A percentile compares a stretch with the other conserved stretches of the same genome.
These are phyloP conservation scores for Fusarium austroafricanum DNA, from an alignment of 2,329 filamentous ascomycete genomes.

Conservation along the genomic window DNA sequence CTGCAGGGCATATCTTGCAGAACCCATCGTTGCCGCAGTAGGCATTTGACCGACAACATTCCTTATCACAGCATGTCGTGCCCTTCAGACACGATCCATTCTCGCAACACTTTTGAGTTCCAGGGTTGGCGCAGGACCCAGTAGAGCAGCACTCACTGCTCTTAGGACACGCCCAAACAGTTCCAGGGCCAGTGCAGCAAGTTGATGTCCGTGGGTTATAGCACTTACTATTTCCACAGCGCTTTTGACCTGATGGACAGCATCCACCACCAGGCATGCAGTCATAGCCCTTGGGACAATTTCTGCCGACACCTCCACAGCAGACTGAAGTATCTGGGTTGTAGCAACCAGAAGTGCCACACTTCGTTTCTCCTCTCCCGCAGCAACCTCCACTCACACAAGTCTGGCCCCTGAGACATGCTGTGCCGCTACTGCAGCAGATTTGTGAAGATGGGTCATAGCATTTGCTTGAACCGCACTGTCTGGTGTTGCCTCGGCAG, in stretches of 20 bases:
- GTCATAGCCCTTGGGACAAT: slow-evolving; percentile 4
- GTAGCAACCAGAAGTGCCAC: slow-evolving; percentile 1
- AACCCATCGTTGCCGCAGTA: slow-evolving; percentile 12
- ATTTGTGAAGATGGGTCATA: neutral
- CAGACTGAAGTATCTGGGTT: neutral
- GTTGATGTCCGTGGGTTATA: slow-evolving; percentile 4
- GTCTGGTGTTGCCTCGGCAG: neutral
- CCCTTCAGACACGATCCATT: neutral
- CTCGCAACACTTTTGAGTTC: slow-evolving; percentile 6
- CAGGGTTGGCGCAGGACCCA: neutral
- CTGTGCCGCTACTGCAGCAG: neutral
- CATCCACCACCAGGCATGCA: slow-evolving; percentile 14
- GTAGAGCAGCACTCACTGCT: neutral
- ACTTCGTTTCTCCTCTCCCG: neutral
- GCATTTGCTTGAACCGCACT: slow-evolving; percentile 1
- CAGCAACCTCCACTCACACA: slow-evolving; percentile 12
- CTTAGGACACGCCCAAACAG: slow-evolving; percentile 3
- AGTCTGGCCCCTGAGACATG: neutral
- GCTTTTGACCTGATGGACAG: slow-evolving; percentile 7
- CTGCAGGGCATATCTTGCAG: slow-evolving; percentile 12
- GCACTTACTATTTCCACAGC: slow-evolving; percentile 13
- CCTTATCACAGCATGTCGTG: slow-evolving; percentile 11
- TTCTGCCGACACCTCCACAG: neutral
- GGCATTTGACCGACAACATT: neutral
- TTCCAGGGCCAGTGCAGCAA: neutral